Evolutionary conservation across 2,329 filamentous ascomycete species (phyloP), one percentile per base, ranked within the genome.

Genomic region (Aspergillus niger): DNA sequence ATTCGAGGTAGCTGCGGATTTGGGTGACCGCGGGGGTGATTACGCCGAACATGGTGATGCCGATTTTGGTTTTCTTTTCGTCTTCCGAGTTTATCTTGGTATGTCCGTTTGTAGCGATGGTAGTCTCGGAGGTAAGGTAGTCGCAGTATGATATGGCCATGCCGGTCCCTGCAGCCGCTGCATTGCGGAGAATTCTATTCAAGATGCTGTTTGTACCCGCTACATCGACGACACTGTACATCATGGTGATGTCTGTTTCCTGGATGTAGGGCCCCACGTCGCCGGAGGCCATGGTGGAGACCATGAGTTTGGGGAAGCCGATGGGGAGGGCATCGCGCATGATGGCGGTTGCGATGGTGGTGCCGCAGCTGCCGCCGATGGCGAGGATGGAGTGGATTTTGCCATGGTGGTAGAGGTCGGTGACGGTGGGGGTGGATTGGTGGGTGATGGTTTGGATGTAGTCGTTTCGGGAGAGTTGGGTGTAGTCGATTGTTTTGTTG

Each of bases 41-140:
- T 6, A 91, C 88, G 2, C 89, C 89, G 68, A 91, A 91, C 89
- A 91, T 91, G 2, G 88, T 90, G 24, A 91, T 83, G 0, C 83
- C 89, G 6, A 91, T 78, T 1, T 53, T 36, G 3, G 26, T 56
- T 36, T 55, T 59, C 41, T 10, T 20, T 20, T 20, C 20, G 2
- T 20, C 20, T 20, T 20, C 2, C 20, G 20, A 2, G 20, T 2
- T 20, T 20, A 2, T 20, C 20, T 20, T 20, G 2, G 20, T 20
- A 20, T 20, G 20, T 36, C 11, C 11, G 32, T 36, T 15, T 4
- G 32, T 13, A 2, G 28, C 28, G 4, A 30, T 36, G 4, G 26
- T 15, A 36, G 11, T 13, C 26, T 10, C 30, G 1, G 28, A 11
- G 13, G 2, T 11, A 11, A 20, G 15, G n/a, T 20, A 6, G 3